These are phyloP conservation scores for Thoreauomyces humboldtii DNA, from an alignment of 192 early-diverging fungal species.

Conservation along the genomic window DNA sequence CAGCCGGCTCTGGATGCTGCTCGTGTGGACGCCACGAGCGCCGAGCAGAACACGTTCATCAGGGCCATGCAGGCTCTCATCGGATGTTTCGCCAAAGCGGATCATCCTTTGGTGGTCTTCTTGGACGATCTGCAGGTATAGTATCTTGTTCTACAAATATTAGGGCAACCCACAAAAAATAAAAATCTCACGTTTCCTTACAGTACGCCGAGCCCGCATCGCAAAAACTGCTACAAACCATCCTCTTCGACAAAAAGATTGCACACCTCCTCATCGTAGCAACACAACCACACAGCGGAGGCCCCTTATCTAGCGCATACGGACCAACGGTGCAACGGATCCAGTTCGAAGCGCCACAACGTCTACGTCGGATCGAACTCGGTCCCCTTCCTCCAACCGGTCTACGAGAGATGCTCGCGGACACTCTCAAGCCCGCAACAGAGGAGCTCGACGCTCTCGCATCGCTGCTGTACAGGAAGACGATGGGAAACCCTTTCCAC, in stretches of 20 bases:
- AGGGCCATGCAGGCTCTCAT: conserved; percentile 24
- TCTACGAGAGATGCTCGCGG: conserved; percentile 37
- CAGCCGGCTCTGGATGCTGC: neutral
- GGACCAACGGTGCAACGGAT: conserved; percentile 15
- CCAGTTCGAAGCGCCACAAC: conserved; percentile 16
- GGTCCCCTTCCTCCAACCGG: conserved; percentile 30
- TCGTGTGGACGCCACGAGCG: conserved; percentile 7
- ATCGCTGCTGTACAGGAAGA: conserved; percentile 40
- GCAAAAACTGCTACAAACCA: conserved; percentile 19
- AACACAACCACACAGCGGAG: neutral
- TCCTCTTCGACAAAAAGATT: conserved; percentile 21
- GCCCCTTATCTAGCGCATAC: neutral
- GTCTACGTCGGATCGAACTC: conserved; percentile 27
- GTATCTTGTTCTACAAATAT: neutral
- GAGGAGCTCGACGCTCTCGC: conserved; percentile 33
- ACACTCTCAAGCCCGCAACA: conserved; percentile 32
- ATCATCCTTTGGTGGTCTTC: conserved; percentile 37
- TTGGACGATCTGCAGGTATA: conserved; percentile 41
- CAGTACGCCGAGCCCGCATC: conserved; percentile 20
- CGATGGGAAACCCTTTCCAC: conserved; percentile 44
- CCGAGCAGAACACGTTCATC: conserved; percentile 19
- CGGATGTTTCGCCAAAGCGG: conserved; percentile 17
- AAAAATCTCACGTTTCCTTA: neutral
- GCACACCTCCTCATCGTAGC: conserved; percentile 22
- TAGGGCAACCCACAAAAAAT: too few species aligned